A percentile compares a stretch with the other conserved stretches of the same genome.
phyloP scores from a whole-genome alignment of 345 rosid species.

The Arabidopsis arenosa region DNA sequence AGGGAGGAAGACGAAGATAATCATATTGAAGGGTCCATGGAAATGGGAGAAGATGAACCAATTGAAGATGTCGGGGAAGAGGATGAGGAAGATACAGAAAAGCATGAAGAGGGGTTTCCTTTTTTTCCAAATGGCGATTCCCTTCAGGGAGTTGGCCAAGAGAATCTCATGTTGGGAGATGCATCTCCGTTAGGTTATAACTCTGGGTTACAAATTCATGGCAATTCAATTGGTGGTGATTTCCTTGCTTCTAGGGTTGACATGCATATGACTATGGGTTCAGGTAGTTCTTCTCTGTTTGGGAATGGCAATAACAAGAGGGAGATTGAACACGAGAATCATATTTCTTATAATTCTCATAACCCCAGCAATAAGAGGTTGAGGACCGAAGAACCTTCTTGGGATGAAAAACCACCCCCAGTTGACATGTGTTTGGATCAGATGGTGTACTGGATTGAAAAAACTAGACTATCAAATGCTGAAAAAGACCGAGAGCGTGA shows the following conservation, averaged over 20 bases:
- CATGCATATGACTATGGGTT: constrained; percentile 62
- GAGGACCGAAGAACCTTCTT: constrained; percentile 60
- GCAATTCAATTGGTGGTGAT: constrained; percentile 57
- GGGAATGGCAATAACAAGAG: constrained; percentile 70
- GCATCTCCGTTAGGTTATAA: constrained; percentile 55
- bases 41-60: constrained; percentile 48
- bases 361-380: constrained; percentile 67
- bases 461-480: constrained; percentile 55
- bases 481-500: constrained; percentile 54
- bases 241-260: constrained; percentile 66
- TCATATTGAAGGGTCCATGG: constrained; percentile 46
- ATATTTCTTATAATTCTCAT: constrained; percentile 53
- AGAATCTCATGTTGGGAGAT: constrained; percentile 67
- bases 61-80: constrained; percentile 40
- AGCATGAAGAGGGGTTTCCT: constrained; percentile 52
- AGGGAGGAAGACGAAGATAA: constrained; percentile 40
- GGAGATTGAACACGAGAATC: constrained; percentile 60
- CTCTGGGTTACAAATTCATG: constrained; percentile 61
- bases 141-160: constrained; percentile 56
- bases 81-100: constrained; percentile 51
- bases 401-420: constrained; percentile 59
- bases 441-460: constrained; percentile 51
- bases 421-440: constrained; percentile 59
- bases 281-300: constrained; percentile 59
- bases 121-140: constrained; percentile 52